Evolutionary conservation across 805 yeast species (phyloP).

Genomic region (Candida taoyuanica): DNA sequence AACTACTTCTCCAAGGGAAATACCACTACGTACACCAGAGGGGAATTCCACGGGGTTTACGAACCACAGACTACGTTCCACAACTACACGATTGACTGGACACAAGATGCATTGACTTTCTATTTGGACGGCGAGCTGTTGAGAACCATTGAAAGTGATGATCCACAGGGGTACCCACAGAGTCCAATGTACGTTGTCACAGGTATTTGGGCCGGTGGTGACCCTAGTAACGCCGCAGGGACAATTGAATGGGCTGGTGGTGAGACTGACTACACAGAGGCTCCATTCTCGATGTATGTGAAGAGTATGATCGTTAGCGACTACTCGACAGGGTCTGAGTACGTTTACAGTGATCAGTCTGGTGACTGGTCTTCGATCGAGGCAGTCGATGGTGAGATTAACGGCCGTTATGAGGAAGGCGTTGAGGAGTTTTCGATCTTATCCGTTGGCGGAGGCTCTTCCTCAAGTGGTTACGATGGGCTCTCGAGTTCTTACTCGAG

Average conservation of each 20-base stretch:
- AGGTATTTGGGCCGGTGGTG: constrained; percentile 86
- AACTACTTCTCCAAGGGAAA: constrained; percentile 81
- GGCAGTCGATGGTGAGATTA: constrained; percentile 53
- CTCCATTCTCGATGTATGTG: constrained; percentile 67
- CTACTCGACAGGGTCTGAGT: constrained; percentile 60
- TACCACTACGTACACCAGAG: constrained; percentile 74
- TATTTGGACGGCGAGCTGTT: constrained; percentile 64
- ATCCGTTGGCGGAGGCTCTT: constrained; percentile 29
- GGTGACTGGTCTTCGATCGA: constrained; percentile 60
- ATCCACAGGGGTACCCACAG: constrained; percentile 78
- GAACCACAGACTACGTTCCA: constrained; percentile 58
- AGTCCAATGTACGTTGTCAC: constrained; percentile 73
- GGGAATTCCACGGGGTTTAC: constrained; percentile 57
- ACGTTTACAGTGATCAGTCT: constrained; percentile 47
- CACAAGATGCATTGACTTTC: constrained; percentile 60
- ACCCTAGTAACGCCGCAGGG: constrained; percentile 55
- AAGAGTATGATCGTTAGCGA: constrained; percentile 58
- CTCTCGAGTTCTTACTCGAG: constrained; percentile 11
- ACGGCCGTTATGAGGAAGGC: constrained; percentile 53
- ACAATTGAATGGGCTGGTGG: constrained; percentile 87
- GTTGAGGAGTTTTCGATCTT: constrained; percentile 37
- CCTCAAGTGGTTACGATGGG: not conserved
- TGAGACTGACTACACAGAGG: constrained; percentile 53
- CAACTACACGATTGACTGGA: constrained; percentile 86
- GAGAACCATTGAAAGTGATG: constrained; percentile 53